A percentile compares a stretch with the other conserved stretches of the same genome.
Conservation (phyloP, 805 yeast species). For the Hanseniaspora lachancei region DNA sequence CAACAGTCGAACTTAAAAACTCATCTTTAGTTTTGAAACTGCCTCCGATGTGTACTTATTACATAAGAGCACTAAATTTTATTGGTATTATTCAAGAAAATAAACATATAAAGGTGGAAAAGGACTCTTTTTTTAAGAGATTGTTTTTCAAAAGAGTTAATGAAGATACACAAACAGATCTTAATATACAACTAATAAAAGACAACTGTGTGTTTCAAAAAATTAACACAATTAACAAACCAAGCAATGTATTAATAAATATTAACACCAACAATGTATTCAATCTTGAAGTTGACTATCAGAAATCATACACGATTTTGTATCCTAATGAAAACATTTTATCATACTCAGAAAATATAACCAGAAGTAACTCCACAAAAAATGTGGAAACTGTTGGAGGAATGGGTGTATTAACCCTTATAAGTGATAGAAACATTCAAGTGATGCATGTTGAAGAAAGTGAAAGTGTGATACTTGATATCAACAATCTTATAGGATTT, state of each 20-base stretch:
- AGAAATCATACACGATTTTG: constrained; percentile 3
- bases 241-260: constrained; percentile 3
- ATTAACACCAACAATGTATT: not conserved
- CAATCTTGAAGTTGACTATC: not conserved
- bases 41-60: constrained; percentile 8
- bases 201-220: constrained; percentile 6
- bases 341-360: constrained; percentile 22
- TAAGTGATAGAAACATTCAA: constrained; percentile 25
- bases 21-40: not conserved
- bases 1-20: not conserved
- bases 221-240: not conserved
- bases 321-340: constrained; percentile 16
- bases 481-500: constrained; percentile 19
- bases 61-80: constrained; percentile 6
- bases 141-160: not conserved
- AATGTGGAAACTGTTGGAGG: constrained; percentile 17
- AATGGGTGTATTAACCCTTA: constrained; percentile 23
- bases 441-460: constrained; percentile 17
- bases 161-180: not conserved
- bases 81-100: constrained; percentile 9
- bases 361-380: constrained; percentile 13
- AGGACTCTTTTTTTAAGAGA: not conserved
- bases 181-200: constrained; percentile 1
- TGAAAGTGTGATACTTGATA: constrained; percentile 21
- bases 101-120: not conserved